Evolutionary conservation across 2,329 filamentous ascomycete genomes (phyloP).

Genomic region (Pleurostoma richardsiae): DNA sequence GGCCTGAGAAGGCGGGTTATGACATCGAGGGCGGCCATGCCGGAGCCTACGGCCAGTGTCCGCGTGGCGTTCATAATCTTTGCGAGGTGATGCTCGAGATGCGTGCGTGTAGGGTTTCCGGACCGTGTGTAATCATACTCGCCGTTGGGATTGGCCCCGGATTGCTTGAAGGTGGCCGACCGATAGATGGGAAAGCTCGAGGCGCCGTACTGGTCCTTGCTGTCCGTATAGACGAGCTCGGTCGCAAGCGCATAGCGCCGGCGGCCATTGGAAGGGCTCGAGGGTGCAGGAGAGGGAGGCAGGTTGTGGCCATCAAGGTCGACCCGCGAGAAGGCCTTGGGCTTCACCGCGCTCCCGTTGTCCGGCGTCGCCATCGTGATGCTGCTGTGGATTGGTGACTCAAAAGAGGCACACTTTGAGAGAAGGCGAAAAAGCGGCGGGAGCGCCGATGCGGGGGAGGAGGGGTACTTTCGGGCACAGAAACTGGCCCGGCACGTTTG

Average conservation of each 20-base stretch:
- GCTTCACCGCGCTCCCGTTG: constrained; percentile 29
- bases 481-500: no score
- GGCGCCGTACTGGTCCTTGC: constrained; percentile 93
- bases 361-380: constrained; percentile 22
- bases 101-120: constrained; percentile 92
- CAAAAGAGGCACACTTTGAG: constrained; percentile 3
- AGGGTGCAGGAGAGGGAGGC: constrained; percentile 88
- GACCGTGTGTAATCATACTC: constrained; percentile 99
- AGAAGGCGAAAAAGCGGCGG: no score
- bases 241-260: constrained; percentile 88
- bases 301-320: constrained; percentile 81
- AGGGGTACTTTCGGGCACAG: no score
- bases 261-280: constrained; percentile 77
- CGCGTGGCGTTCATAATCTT: constrained; percentile 98
- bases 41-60: constrained; percentile 87
- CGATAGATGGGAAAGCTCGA: constrained; percentile 98
- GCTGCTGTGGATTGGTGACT: constrained; percentile 9
- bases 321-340: constrained; percentile 52
- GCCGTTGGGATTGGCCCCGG: constrained; percentile 69
- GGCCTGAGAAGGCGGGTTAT: constrained; percentile 87
- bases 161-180: constrained; percentile 97
- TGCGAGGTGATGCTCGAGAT: constrained; percentile 91
- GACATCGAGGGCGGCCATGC: constrained; percentile 96
- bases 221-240: constrained; percentile 93
- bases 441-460: no score